Conservation (phyloP, 78 protist species). For the Speleostelium caveatum region DNA sequence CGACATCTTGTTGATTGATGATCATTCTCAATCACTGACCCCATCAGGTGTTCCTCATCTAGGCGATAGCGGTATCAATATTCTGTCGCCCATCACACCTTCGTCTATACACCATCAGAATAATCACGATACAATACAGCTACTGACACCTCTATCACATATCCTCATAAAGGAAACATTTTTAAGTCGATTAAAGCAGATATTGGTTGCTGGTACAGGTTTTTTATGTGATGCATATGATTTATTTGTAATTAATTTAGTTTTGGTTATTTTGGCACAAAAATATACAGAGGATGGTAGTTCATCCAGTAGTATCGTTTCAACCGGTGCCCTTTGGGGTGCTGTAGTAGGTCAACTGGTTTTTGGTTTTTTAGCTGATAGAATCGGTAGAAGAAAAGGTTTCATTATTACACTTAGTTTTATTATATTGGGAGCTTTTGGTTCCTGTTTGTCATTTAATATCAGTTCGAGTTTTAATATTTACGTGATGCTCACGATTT, state of each 20-base stretch:
- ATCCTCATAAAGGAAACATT: not conserved
- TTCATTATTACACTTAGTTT: conserved; percentile 61
- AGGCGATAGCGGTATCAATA: too few relatives aligned
- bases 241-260: conserved; percentile 76
- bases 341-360: conserved; percentile 77
- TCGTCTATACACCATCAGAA: too few relatives aligned
- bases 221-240: conserved; percentile 86
- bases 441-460: conserved; percentile 29
- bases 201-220: conserved; percentile 44
- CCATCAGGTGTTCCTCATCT: too few relatives aligned
- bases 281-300: conserved; percentile 17
- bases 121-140: not conserved
- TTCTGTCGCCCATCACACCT: too few relatives aligned
- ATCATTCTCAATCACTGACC: too few relatives aligned
- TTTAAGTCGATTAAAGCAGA: not conserved
- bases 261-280: conserved; percentile 26
- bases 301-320: conserved; percentile 27
- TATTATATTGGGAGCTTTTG: conserved; percentile 75
- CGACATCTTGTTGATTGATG: too few relatives aligned
- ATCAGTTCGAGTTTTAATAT: conserved; percentile 23
- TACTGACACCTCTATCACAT: not conserved
- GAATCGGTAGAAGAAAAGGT: conserved; percentile 66
- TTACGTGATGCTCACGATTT: conserved; percentile 63
- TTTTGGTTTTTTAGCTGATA: conserved; percentile 82
- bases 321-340: conserved; percentile 78